Evolutionary conservation across 257 asterid species (phyloP).

Genomic region (Leptodermis oblonga): DNA sequence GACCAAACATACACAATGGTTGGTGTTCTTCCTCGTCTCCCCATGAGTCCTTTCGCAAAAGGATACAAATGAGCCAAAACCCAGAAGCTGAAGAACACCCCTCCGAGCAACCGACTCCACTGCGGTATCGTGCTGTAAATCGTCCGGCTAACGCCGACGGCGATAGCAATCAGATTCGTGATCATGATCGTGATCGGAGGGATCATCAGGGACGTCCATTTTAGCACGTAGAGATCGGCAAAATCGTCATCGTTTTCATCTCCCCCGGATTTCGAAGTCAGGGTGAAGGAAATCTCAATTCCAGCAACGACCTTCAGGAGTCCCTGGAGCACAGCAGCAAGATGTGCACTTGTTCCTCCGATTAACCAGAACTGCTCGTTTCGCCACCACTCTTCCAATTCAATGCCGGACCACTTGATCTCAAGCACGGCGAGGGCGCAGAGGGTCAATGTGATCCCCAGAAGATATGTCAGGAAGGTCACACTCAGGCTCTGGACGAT

Average conservation of each 20-base stretch:
- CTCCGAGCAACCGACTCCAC: conserved; percentile 84
- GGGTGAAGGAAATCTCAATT: conserved; percentile 73
- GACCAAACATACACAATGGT: conserved; percentile 86
- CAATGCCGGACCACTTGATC: conserved; percentile 77
- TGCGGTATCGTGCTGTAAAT: conserved; percentile 77
- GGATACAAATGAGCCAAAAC: conserved; percentile 82
- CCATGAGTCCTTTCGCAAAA: conserved; percentile 81
- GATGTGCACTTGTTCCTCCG: conserved; percentile 88
- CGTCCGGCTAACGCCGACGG: conserved; percentile 75
- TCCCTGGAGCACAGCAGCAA: conserved; percentile 85
- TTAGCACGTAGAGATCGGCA: conserved; percentile 62
- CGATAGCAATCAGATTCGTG: conserved; percentile 68
- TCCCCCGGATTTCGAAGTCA: conserved; percentile 68
- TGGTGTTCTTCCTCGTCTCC: conserved; percentile 76
- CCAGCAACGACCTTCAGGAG: conserved; percentile 80
- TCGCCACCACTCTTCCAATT: conserved; percentile 86
- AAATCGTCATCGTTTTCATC: conserved; percentile 67
- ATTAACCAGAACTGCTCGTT: conserved; percentile 90
- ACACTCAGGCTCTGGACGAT: conserved; percentile 61
- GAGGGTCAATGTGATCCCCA: conserved; percentile 62
- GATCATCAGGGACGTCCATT: conserved; percentile 72
- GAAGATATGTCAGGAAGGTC: conserved; percentile 66
- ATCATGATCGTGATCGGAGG: conserved; percentile 73
- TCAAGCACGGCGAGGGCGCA: conserved; percentile 64
- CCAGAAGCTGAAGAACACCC: conserved; percentile 91